Base-by-base conservation (phyloP, 2,329 filamentous ascomycete genomes). In the Emergomyces pasteurianus region DNA sequence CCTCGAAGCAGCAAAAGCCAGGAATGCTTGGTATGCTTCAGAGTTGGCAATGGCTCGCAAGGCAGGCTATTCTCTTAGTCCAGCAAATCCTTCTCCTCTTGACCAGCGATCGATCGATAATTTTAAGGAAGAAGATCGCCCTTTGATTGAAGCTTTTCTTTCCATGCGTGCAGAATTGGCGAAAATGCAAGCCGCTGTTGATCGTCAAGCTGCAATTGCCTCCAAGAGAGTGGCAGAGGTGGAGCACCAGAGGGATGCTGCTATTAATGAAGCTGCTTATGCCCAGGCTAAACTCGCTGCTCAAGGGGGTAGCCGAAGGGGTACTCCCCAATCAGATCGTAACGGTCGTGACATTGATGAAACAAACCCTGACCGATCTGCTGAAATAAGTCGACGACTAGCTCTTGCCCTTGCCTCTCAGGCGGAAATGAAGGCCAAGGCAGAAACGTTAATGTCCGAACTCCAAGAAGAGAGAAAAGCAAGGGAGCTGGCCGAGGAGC, bases 11-110 rank as follows among this genome's bases (percentile, higher is more conserved):
- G 83, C 87, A 3, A 89, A 90, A 68, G 94, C 88, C 69, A 85
- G 89, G 58, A 97, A 96, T 74, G 92, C 92, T 0, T 99, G 94
- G 94, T 96, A 95, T 73, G 90, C 91, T 8, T 96, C 92, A 0
- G 94, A 99, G 74, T 80, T 99, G 53, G 90, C 95, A 61, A 79
- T 99, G 64, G 95, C 94, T 7, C 86, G 89, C 57, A 96, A 96
- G 74, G 85, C 90, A 47, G 94, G 94, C 5, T 99, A 97, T 69
- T 18, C 85, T 2, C 85, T 86, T 0, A 82, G 85, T 31, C 89
- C 58, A 3, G 36, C 64, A 18, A 65, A 62, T 28, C 18, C 63
- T 50, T 84, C 69, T 86, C 90, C 16, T 80, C 85, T 0, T 78
- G 92, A 97, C 64, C 86, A 88, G 66, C 85, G 88, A 63, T 81